A percentile compares a stretch with the other conserved stretches of the same genome.
Conservation (phyloP, 768 basidiomycete genomes). For the Harrya chromipes region DNA sequence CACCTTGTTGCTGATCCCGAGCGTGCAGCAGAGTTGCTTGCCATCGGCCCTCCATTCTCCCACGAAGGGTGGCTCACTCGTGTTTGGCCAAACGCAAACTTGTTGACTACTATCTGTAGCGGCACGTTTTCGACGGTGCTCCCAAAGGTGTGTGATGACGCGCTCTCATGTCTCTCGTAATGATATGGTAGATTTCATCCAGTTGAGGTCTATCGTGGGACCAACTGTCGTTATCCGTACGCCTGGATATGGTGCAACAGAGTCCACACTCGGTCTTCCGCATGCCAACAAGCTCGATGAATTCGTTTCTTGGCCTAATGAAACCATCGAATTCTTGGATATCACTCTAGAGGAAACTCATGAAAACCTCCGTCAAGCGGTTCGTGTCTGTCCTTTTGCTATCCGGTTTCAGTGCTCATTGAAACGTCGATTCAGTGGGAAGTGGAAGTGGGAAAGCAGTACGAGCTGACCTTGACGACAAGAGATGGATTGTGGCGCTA, state of each 20-base stretch:
- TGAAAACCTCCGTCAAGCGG: slow-evolving; percentile 15
- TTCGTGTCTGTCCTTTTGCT: background rate
- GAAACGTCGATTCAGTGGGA: slow-evolving; percentile 11
- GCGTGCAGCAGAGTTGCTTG: slow-evolving; percentile 18
- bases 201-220: slow-evolving; percentile 16
- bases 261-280: slow-evolving; percentile 1
- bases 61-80: slow-evolving; percentile 15
- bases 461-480: slow-evolving; percentile 21
- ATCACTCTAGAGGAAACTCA: slow-evolving; percentile 5
- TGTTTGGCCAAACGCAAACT: slow-evolving; percentile 13
- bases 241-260: slow-evolving; percentile 11
- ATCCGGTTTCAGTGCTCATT: background rate
- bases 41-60: slow-evolving; percentile 12
- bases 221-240: background rate
- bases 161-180: background rate
- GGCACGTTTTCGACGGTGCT: slow-evolving; percentile 9
- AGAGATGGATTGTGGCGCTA: slow-evolving; percentile 26
- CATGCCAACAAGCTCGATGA: slow-evolving; percentile 4
- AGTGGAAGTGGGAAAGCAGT: slow-evolving; percentile 13
- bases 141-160: slow-evolving; percentile 8
- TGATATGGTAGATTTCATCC: background rate
- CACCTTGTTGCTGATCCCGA: slow-evolving; percentile 10
- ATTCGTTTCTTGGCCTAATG: slow-evolving; percentile 4
- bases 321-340: slow-evolving; percentile 18
- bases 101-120: slow-evolving; percentile 6